Base-by-base conservation (phyloP, 768 basidiomycete species). In the Botryobasidium botryosum region DNA sequence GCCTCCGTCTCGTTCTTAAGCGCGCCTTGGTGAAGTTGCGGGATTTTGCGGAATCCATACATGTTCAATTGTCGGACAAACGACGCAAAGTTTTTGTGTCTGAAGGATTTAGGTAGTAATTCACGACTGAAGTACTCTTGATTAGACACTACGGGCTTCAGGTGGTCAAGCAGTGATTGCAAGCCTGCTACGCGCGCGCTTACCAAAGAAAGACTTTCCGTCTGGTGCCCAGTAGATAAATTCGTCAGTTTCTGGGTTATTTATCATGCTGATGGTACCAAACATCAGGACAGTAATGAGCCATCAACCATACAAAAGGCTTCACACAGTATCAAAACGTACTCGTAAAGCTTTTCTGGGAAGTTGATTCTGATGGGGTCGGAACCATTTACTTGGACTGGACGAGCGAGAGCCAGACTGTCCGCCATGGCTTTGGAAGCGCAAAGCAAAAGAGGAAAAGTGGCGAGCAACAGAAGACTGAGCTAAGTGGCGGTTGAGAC, bases 31-130 rank as follows among this genome's bases (percentile, higher is more conserved):
- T 92, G 90, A 17, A 96, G 75, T 57, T 97, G 90, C 0, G 90
- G 91, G 38, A 96, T 86, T 65, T 83, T 83, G 70, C 84, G 83
- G 60, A 90, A 88, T 44, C 85, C 85, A 61, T 91, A 94, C 83
- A 90, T 90, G 68, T 91, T 94, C 52, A 91, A 69, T 57, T 94
- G 87, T 12, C 87, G 72, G 15, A 91, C 87, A 54, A 94, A 94
- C 27, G 80, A 83, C 46, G 75, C 73, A 62, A 94, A 97, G 59
- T 92, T 94, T 49, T 81, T 77, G 64, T 97, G 94, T 60, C 97
- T 99, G 75, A 96, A 99, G 77, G 82, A 97, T 35, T 77, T 73
- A 3, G 86, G 86, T 5, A 97, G 74, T 26, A 94, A 74, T 60
- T 92, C 82, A 31, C 75, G 74, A 2, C 86, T 82, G 58, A 97